Conservation (phyloP, 768 basidiomycete species). For the Scleroderma citrinum region DNA sequence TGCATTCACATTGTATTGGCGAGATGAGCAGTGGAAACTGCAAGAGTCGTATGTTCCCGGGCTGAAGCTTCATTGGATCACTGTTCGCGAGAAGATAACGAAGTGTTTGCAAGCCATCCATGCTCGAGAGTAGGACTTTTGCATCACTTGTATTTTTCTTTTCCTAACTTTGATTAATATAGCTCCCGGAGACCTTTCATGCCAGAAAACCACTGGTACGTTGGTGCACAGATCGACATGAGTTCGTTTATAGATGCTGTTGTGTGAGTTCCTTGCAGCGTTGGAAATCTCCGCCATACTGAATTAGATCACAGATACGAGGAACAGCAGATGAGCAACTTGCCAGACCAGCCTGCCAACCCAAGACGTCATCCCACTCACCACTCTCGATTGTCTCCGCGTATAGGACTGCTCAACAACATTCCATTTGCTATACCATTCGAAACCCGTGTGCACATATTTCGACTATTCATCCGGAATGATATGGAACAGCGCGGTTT, state of each 20-base stretch:
- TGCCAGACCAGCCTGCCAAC: constrained; percentile 25
- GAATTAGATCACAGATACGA: constrained; percentile 45
- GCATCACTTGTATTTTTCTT: background rate
- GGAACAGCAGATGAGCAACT: constrained; percentile 46
- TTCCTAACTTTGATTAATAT: constrained; percentile 1
- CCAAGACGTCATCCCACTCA: constrained; percentile 68
- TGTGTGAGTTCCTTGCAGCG: constrained; percentile 41
- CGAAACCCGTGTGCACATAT: constrained; percentile 83
- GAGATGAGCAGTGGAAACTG: constrained; percentile 37
- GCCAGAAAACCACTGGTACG: constrained; percentile 80
- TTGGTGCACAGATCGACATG: constrained; percentile 54
- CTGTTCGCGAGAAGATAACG: constrained; percentile 70
- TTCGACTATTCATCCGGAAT: constrained; percentile 73
- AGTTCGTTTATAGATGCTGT: constrained; percentile 81
- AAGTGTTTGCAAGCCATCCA: constrained; percentile 76
- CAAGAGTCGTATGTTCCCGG: constrained; percentile 39
- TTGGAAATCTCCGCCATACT: background rate
- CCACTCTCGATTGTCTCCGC: constrained; percentile 53
- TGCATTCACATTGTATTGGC: constrained; percentile 74
- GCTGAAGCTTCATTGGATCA: constrained; percentile 48
- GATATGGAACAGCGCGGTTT: constrained; percentile 36
- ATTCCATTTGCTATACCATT: constrained; percentile 96
- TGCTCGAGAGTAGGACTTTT: constrained; percentile 70
- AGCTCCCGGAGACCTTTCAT: constrained; percentile 85
- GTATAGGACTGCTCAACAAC: constrained; percentile 88